phyloP scores from a whole-genome alignment of 2,329 filamentous ascomycete species.

The Arthrobotrys iridis region DNA sequence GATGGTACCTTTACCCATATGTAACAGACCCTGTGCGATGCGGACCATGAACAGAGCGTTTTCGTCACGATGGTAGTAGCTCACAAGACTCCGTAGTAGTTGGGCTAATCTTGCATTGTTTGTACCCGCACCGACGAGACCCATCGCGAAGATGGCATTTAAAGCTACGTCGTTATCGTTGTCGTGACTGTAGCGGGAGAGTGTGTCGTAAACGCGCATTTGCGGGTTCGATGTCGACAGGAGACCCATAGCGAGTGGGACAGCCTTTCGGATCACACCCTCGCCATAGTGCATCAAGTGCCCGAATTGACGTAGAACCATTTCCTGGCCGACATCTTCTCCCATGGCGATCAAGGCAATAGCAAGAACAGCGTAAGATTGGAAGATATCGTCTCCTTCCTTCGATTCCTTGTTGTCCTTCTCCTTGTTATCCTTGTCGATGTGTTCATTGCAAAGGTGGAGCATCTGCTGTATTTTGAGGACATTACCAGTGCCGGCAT shows the following conservation, averaged over 20 bases:
- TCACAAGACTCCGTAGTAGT: slow-evolving; percentile 90
- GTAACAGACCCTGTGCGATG: slow-evolving; percentile 86
- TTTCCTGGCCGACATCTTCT: slow-evolving; percentile 97
- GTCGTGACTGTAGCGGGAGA: slow-evolving; percentile 97
- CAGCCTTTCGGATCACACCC: slow-evolving; percentile 93
- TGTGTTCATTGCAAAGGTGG: slow-evolving; percentile 97
- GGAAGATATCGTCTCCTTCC: slow-evolving; percentile 88
- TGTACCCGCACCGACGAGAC: slow-evolving; percentile 91
- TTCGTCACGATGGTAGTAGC: slow-evolving; percentile 97
- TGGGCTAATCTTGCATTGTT: slow-evolving; percentile 98
- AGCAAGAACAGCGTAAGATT: slow-evolving; percentile 94
- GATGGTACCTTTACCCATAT: slow-evolving; percentile 99
- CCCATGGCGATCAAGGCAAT: slow-evolving; percentile 96
- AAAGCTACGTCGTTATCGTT: slow-evolving; percentile 98
- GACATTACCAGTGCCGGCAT: slow-evolving; percentile 96
- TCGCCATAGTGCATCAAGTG: slow-evolving; percentile 99
- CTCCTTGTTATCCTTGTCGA: slow-evolving; percentile 85
- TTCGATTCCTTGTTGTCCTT: slow-evolving; percentile 67
- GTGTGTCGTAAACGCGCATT: slow-evolving; percentile 99
- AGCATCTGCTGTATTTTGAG: slow-evolving; percentile 96
- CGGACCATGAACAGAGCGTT: slow-evolving; percentile 99
- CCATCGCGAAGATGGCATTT: slow-evolving; percentile 99
- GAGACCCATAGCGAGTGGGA: slow-evolving; percentile 94
- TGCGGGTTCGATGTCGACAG: slow-evolving; percentile 98
- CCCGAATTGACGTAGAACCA: slow-evolving; percentile 96